These are phyloP conservation scores for Gyrodon lividus DNA, from an alignment of 768 basidiomycete genomes.

Conservation along the genomic window DNA sequence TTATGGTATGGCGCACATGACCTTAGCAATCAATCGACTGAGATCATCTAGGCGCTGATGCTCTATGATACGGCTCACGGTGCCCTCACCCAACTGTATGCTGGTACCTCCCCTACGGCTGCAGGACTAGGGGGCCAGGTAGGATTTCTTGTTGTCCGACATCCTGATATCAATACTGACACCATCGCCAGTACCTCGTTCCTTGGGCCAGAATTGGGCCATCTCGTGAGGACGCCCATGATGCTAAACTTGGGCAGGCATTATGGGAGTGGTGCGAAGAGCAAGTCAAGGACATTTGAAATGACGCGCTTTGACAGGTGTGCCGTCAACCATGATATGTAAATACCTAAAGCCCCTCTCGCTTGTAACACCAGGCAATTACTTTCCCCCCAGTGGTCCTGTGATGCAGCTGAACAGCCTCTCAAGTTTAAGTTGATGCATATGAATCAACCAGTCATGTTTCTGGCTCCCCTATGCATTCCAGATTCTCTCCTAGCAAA, in stretches of 20 bases:
- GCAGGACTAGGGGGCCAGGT: conserved; percentile 28
- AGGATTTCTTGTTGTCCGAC: neutral
- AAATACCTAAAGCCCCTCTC: neutral
- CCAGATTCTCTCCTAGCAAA: no score
- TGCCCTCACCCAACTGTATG: conserved; percentile 32
- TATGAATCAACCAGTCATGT: no score
- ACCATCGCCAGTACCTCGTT: conserved; percentile 28
- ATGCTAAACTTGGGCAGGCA: conserved; percentile 23
- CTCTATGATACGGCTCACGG: conserved; percentile 16
- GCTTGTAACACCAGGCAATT: neutral
- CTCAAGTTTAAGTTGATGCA: no score
- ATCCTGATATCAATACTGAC: neutral
- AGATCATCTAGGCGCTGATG: conserved; percentile 5
- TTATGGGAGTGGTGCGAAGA: conserved; percentile 40
- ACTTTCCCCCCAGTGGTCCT: no score
- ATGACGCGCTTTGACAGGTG: neutral
- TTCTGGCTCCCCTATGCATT: no score
- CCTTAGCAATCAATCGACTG: neutral
- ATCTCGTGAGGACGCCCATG: conserved; percentile 16
- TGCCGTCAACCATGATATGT: neutral
- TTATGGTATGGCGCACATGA: conserved; percentile 7
- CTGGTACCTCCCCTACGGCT: conserved; percentile 27
- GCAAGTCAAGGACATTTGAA: conserved; percentile 24
- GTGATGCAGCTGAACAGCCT: no score
- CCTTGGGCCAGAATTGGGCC: conserved; percentile 35